phyloP scores from a whole-genome alignment of 371 early-diverging fungal genomes.

The Antonospora locustae region DNA sequence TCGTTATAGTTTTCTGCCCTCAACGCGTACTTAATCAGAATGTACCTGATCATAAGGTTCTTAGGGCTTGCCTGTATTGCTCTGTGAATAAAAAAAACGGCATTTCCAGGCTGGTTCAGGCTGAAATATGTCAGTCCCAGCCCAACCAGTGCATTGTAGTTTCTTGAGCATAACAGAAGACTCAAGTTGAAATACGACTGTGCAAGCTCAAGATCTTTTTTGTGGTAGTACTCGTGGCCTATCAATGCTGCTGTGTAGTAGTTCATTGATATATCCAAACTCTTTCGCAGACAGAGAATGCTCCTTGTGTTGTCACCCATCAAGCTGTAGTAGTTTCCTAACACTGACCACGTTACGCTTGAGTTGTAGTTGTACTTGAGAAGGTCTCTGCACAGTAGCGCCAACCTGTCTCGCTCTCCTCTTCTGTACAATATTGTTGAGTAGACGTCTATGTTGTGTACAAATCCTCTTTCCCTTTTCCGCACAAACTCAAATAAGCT shows the following conservation, averaged over 20 bases:
- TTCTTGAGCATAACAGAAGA: conserved; percentile 37
- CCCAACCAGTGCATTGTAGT: conserved; percentile 52
- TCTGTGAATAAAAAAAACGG: conserved; percentile 40
- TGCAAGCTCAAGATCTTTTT: conserved; percentile 47
- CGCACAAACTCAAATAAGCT: conserved; percentile 40
- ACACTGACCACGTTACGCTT: conserved; percentile 46
- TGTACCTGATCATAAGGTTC: conserved; percentile 39
- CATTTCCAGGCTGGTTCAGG: conserved; percentile 42
- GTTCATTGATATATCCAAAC: conserved; percentile 38
- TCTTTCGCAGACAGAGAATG: conserved; percentile 43
- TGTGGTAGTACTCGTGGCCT: conserved; percentile 52
- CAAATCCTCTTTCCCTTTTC: conserved; percentile 37
- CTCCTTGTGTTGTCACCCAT: conserved; percentile 41
- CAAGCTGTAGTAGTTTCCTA: conserved; percentile 53
- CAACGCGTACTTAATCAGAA: conserved; percentile 45
- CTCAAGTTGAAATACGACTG: conserved; percentile 43
- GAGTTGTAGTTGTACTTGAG: conserved; percentile 31
- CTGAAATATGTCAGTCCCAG: conserved; percentile 50
- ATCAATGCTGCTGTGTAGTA: conserved; percentile 47
- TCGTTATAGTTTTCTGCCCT: conserved; percentile 17
- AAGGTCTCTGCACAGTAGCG: conserved; percentile 42
- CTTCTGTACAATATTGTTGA: conserved; percentile 51
- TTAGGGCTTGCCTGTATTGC: conserved; percentile 42
- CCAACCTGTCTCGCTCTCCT: conserved; percentile 38
- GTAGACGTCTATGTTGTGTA: conserved; percentile 49